phyloP scores from a whole-genome alignment of 305 asterid species.

The Ilex paraguariensis region DNA sequence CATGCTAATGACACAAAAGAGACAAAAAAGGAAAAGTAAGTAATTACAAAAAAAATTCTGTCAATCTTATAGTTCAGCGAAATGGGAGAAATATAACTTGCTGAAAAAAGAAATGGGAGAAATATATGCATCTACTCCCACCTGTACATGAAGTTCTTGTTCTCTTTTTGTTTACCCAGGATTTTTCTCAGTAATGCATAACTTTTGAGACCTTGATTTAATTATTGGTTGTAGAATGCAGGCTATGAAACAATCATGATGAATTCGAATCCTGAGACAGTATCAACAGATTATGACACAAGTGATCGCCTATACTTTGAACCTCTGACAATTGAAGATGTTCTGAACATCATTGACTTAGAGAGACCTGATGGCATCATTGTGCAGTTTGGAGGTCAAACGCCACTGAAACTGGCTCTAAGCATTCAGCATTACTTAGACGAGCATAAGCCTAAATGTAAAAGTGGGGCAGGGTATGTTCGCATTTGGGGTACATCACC shows the following conservation, averaged over 20 bases:
- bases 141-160: too few species aligned
- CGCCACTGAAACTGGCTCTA: constrained; percentile 80
- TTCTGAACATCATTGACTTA: constrained; percentile 78
- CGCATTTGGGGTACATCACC: constrained; percentile 97
- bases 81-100: too few species aligned
- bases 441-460: constrained; percentile 47
- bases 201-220: constrained; percentile 5
- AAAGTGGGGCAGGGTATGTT: constrained; percentile 64
- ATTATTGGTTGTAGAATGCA: constrained; percentile 52
- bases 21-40: too few species aligned
- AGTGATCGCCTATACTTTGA: constrained; percentile 95
- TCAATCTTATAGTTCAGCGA: too few species aligned
- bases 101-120: too few species aligned
- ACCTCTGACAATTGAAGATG: constrained; percentile 94
- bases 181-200: neutral
- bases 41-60: too few species aligned
- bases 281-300: constrained; percentile 92
- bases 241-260: constrained; percentile 96
- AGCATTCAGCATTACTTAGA: constrained; percentile 76
- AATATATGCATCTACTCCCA: too few species aligned
- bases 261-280: constrained; percentile 98
- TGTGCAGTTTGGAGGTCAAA: constrained; percentile 98
- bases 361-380: constrained; percentile 96
- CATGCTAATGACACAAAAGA: too few species aligned
- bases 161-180: neutral